A percentile compares a stretch with the other conserved stretches of the same genome.
Evolutionary conservation across 495 filamentous ascomycete species (phyloP).

Genomic region (Hamigera avellanea): DNA sequence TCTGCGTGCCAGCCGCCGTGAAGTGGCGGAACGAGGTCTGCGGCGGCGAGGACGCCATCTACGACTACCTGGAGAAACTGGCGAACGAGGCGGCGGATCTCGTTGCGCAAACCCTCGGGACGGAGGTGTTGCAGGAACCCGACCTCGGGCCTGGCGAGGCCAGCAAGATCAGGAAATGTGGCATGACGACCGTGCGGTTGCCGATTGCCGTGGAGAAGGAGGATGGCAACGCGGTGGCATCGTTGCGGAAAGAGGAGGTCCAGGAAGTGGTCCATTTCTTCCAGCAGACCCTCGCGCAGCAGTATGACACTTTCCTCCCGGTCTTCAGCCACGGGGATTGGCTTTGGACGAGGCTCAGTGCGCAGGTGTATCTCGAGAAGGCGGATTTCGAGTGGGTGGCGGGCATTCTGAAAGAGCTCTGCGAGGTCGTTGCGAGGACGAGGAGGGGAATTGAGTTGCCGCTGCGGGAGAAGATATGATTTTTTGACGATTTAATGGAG

Average conservation of each 20-base stretch:
- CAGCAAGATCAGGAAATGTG: constrained; percentile 35
- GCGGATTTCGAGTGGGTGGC: constrained; percentile 69
- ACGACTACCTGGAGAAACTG: constrained; percentile 42
- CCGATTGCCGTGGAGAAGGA: constrained; percentile 53
- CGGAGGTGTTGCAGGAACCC: constrained; percentile 47
- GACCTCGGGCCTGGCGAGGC: constrained; percentile 35
- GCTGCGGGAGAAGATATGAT: neutral
- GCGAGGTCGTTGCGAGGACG: constrained; percentile 42
- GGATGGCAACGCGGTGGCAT: constrained; percentile 3
- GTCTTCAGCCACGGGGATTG: constrained; percentile 45
- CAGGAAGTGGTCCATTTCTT: constrained; percentile 43
- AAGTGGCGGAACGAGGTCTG: constrained; percentile 53
- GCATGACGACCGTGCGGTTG: constrained; percentile 60
- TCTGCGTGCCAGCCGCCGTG: constrained; percentile 60
- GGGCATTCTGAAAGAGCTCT: constrained; percentile 46
- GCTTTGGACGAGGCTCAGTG: constrained; percentile 64
- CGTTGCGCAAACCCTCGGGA: constrained; percentile 52
- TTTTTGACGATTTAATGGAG: too few species aligned
- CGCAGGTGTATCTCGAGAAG: constrained; percentile 67
- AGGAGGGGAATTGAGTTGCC: constrained; percentile 30
- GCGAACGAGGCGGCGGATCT: constrained; percentile 46
- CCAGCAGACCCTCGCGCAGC: constrained; percentile 35
- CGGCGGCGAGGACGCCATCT: constrained; percentile 64
- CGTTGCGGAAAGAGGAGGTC: constrained; percentile 21
- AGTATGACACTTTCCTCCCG: constrained; percentile 61